A percentile compares a stretch with the other conserved stretches of the same genome.
These are phyloP conservation scores for Apophysomyces elegans DNA, from an alignment of 371 early-diverging fungal genomes.

Conservation along the genomic window DNA sequence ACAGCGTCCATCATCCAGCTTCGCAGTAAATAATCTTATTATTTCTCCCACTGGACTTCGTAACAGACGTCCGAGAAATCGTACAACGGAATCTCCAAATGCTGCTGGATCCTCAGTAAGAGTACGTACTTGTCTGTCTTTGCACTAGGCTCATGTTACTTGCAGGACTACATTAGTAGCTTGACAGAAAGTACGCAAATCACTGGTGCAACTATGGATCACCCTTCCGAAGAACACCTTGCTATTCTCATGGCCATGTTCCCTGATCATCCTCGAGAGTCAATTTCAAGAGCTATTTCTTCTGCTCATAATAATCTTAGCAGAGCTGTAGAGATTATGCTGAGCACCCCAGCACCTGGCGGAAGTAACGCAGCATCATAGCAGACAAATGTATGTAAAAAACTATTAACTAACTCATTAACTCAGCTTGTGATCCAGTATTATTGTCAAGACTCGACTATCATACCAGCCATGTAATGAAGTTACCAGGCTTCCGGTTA, in stretches of 20 bases:
- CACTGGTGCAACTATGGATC: conserved; percentile 26
- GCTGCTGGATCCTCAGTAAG: background rate
- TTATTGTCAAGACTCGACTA: no score
- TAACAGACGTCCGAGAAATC: conserved; percentile 26
- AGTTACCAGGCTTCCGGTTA: no score
- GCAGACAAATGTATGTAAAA: background rate
- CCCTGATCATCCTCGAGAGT: conserved; percentile 59
- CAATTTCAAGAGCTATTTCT: conserved; percentile 56
- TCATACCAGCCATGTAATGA: no score
- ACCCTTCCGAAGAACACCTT: conserved; percentile 53
- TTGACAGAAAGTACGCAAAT: conserved; percentile 47
- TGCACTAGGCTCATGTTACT: background rate
- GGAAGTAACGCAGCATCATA: background rate
- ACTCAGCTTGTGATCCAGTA: no score
- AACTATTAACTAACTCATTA: background rate
- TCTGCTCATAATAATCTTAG: conserved; percentile 60
- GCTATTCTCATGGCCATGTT: conserved; percentile 60
- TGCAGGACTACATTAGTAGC: conserved; percentile 58
- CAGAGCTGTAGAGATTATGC: conserved; percentile 60
- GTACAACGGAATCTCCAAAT: background rate
- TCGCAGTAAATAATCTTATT: conserved; percentile 37
- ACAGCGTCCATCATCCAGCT: conserved; percentile 29
- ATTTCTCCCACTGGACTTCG: conserved; percentile 34
- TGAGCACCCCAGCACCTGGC: conserved; percentile 43
- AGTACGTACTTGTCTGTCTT: background rate